Conservation (phyloP, 768 basidiomycete genomes). For the Trametes coccinea region DNA sequence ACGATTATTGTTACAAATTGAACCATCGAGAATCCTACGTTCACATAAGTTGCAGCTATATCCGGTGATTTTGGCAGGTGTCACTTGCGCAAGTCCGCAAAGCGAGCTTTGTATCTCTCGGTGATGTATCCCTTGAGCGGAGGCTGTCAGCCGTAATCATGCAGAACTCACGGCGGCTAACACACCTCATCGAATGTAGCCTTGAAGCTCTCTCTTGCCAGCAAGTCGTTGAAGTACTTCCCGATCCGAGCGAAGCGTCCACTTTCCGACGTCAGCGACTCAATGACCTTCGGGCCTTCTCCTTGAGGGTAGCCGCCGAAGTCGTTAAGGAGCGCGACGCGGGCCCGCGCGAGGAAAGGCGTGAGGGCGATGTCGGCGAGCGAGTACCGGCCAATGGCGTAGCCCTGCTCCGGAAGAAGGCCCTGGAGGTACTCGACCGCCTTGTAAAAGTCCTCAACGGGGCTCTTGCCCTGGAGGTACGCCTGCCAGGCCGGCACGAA, state of each 20-base stretch:
- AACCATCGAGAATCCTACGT: not conserved
- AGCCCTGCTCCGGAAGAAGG: conserved; percentile 47
- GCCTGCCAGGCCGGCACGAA: conserved; percentile 41
- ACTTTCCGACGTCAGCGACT: conserved; percentile 38
- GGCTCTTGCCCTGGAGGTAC: conserved; percentile 34
- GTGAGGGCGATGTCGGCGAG: conserved; percentile 63
- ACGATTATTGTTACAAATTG: not conserved
- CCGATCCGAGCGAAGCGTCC: conserved; percentile 50
- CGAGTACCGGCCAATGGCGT: conserved; percentile 48
- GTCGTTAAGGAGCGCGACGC: conserved; percentile 47
- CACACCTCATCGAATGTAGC: conserved; percentile 55
- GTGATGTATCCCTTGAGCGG: conserved; percentile 25
- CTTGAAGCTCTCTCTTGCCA: conserved; percentile 53
- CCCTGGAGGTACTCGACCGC: conserved; percentile 51
- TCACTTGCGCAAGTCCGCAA: conserved; percentile 11
- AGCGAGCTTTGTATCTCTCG: conserved; percentile 24
- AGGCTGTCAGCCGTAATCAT: not conserved
- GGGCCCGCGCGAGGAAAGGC: conserved; percentile 61
- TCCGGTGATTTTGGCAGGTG: no score
- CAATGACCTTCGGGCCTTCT: conserved; percentile 45
- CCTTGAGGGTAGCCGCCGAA: conserved; percentile 53
- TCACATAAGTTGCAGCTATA: not conserved
- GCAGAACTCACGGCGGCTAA: not conserved
- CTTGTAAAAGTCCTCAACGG: conserved; percentile 41
- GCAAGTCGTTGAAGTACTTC: conserved; percentile 49